Evolutionary conservation across 441 rosid genomes (phyloP), one percentile per base, ranked within the genome.

Genomic region (Lepidium campestre): DNA sequence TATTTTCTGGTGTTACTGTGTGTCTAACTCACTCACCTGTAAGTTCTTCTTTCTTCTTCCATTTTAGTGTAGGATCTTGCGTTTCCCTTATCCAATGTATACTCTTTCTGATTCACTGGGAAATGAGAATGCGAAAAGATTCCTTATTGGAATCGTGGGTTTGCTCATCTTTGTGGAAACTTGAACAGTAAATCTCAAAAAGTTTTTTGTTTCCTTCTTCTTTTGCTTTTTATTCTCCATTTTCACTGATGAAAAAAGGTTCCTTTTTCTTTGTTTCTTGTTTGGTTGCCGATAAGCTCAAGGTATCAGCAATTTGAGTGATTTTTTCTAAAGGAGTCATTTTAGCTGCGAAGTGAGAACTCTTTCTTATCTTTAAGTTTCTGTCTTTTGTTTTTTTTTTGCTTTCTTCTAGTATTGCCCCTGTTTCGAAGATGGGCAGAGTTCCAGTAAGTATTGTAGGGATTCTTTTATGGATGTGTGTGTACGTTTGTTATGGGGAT

Each of bases 361-460:
- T 59, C 27, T 25, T 66, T 27, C 53, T 60, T 54, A 45, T 60
- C 56, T 67, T 29, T 67, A 11, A 60, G 63, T 45, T 52, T 57
- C 31, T 39, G 53, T 64, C 4, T 37, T 40, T 32, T 36, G 12
- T 53, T 15, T 29, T 29, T 37, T 15, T 20, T 29, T 2, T 12
- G 37, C 42, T 49, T 5, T 29, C 13, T 58, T 13, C n/a, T 46
- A 73, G 77, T 29, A 53, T 40, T 54, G 14, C 35, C 52, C 12
- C 37, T 71, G 53, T 63, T 47, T 34, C 6, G 34, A 66, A 47
- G 54, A 75, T 75, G 79, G 61, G 59, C 27, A 75, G 27, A 64
- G 50, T 59, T 65, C 6, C 29, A 0, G 71, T 37, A 36, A 50
- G 62, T 23, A 23, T 75, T 39, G 13, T 62, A 2, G 49, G 53